Evolutionary conservation across 1,284 basidiomycete species (phyloP), one percentile per base, ranked within the genome.

Genomic region (Dichomitus squalens): DNA sequence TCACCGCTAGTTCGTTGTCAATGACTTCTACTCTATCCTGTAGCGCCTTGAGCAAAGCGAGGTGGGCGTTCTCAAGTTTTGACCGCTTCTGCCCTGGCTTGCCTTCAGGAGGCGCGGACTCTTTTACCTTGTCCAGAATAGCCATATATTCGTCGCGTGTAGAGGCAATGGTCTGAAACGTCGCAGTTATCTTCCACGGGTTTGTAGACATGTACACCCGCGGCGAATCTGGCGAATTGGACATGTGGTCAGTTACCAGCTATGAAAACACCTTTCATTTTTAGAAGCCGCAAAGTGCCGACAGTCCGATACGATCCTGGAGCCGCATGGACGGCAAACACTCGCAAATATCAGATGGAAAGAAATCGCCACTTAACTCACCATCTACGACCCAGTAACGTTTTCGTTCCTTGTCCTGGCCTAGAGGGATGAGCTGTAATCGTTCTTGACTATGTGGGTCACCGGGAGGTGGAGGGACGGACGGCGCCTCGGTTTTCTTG

Each of bases 371-470:
- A 58, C 55, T 50, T 72, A 71, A 89, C 90, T 78, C 76, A 93
- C 90, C 87, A 83, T 92, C 90, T 71, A 82, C 81, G 63, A 86
- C 75, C 90, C 90, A 93, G 72, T 85, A 93, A 51, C 90, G 87
- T 73, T 83, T 88, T 55, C 88, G 82, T 59, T 80, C 76, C 48
- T 68, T 74, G 70, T 93, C 90, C 66, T 90, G 89, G 46, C 91
- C 90, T 23, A 92, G 69, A 23, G 90, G 91, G 51, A 80, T 59
- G 44, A 90, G 75, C 60, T 83, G 81, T 48, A 93, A 73, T 41
- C 75, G 79, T 64, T 86, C 82, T 68, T 82, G 83, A 66, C 84
- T 88, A 57, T 79, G 76, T 20, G 85, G 80, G 71, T 88, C 86
- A 29, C 66, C 71, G n/a, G 74, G 69, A 49, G 85, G 75, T 33